Base-by-base conservation (phyloP, 768 basidiomycete species). In the Rhodotorula taiwanensis region DNA sequence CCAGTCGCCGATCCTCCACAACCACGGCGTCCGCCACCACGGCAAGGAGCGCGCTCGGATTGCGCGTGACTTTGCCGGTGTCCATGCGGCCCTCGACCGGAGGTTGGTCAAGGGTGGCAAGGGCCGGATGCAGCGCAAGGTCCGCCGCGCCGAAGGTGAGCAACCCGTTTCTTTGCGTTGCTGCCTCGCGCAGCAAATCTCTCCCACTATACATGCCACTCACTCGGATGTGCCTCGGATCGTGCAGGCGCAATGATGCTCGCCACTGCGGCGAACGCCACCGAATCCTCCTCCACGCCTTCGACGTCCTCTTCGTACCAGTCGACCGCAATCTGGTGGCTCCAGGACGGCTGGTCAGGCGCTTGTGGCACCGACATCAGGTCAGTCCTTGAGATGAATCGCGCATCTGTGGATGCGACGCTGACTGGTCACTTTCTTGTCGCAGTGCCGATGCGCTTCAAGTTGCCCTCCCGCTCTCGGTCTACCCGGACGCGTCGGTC, bases 321-420 rank as follows among this genome's bases (percentile, higher is more conserved):
- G 7, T 60, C 64, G 23, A 65, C 64, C 3, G 64, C 64, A 23
- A 65, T 65, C 43, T 65, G 58, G 58, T 65, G 59, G 54, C 47
- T 53, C 34, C 58, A 60, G 44, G 49, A 42, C 2, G 58, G 58
- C 9, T 65, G 64, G 64, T 28, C 52, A 43, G 53, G 54, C 28
- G 45, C 58, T 16, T 65, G 64, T 54, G 58, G 55, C 25, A 54
- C 25, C 18, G n/a, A 28, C 16, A 52, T 52, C 51, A 25, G 25
- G 51, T 50, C 20, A 27, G 49, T 50, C 47, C 18, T 43, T 15
- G 13, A 15, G 20, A 39, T 39, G 10, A 16, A 39, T 23, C 25
- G 30, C 18, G 10, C 2, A 6, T 33, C 28, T 4, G 30, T 27
- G 28, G 21, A 50, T 7, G n/a, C 10, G 3, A 47, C 15, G 27